Percentiles rank a stretch among this genome's conserved stretches.
These are phyloP conservation scores for Mucor piriformis DNA, from an alignment of 371 early-diverging fungal genomes.

Conservation along the genomic window DNA sequence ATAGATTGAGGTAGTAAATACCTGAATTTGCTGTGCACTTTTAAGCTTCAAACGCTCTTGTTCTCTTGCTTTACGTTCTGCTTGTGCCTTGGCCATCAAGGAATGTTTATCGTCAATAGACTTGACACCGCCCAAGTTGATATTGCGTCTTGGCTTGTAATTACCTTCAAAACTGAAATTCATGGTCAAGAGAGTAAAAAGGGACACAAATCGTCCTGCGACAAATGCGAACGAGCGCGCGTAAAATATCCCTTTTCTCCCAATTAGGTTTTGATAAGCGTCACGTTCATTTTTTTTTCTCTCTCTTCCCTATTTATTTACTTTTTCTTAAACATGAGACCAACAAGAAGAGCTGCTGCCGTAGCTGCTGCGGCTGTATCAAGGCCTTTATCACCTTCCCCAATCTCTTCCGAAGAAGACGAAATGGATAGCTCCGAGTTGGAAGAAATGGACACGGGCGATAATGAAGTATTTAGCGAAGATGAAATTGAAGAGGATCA, in stretches of 20 bases:
- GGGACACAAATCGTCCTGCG: constrained; percentile 4
- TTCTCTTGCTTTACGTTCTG: constrained; percentile 76
- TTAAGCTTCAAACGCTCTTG: constrained; percentile 61
- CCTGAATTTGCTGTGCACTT: constrained; percentile 73
- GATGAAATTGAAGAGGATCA: constrained; percentile 33
- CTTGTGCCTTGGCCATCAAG: constrained; percentile 74
- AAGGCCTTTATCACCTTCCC: constrained; percentile 24
- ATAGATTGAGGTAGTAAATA: constrained; percentile 2
- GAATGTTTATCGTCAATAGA: constrained; percentile 65
- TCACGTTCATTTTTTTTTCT: background rate
- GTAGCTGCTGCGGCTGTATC: constrained; percentile 16
- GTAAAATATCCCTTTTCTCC: too few species aligned
- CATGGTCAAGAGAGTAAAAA: constrained; percentile 21
- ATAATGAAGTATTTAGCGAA: constrained; percentile 22
- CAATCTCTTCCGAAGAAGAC: constrained; percentile 27
- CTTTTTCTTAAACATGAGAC: constrained; percentile 13
- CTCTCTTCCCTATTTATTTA: constrained; percentile 5
- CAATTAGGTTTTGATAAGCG: background rate
- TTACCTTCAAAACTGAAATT: constrained; percentile 76
- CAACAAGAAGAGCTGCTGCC: constrained; percentile 26
- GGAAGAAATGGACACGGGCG: constrained; percentile 19
- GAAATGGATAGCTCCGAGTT: constrained; percentile 14
- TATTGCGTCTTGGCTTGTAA: constrained; percentile 67
- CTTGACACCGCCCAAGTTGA: constrained; percentile 80
- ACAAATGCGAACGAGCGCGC: background rate